Percentiles rank a stretch among this genome's conserved stretches.
phyloP scores from a whole-genome alignment of 1,139 yeast genomes.

The Yamadazyma conglobata region DNA sequence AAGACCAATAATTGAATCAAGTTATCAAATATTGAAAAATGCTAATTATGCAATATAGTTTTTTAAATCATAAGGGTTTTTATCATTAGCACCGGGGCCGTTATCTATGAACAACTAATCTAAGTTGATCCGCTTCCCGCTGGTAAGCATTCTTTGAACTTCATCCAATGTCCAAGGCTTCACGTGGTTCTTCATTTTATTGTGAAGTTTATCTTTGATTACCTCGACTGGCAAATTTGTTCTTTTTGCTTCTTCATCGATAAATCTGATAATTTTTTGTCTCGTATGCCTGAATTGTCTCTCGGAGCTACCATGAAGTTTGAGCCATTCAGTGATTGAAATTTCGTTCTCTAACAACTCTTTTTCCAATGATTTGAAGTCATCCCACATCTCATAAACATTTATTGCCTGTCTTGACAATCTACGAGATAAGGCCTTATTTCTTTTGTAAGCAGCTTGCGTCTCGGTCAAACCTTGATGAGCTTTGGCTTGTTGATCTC shows the following conservation, averaged over 20 bases:
- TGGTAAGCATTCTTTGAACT: conserved; percentile 37
- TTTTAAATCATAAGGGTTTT: no score
- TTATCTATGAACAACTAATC: conserved; percentile 21
- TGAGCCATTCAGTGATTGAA: conserved; percentile 34
- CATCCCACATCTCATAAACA: conserved; percentile 40
- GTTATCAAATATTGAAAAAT: no score
- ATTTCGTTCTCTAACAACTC: conserved; percentile 27
- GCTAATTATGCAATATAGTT: no score
- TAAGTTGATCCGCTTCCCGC: conserved; percentile 29
- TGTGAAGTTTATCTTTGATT: conserved; percentile 30
- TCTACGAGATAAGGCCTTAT: conserved; percentile 23
- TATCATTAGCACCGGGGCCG: no score
- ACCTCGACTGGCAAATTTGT: conserved; percentile 21
- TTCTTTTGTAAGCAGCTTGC: conserved; percentile 16
- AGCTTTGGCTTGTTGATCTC: not conserved
- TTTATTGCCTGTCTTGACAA: conserved; percentile 33
- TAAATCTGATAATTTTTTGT: conserved; percentile 30
- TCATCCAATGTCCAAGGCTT: conserved; percentile 40
- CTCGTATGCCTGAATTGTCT: conserved; percentile 35
- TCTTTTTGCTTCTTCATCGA: conserved; percentile 31
- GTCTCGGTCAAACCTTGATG: not conserved
- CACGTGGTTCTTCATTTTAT: conserved; percentile 30
- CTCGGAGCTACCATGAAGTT: conserved; percentile 34
- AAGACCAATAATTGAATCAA: no score
- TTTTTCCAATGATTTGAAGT: conserved; percentile 29